Evolutionary conservation across 805 yeast species (phyloP), one percentile per base, ranked within the genome.

Genomic region (Candida silvatica): DNA sequence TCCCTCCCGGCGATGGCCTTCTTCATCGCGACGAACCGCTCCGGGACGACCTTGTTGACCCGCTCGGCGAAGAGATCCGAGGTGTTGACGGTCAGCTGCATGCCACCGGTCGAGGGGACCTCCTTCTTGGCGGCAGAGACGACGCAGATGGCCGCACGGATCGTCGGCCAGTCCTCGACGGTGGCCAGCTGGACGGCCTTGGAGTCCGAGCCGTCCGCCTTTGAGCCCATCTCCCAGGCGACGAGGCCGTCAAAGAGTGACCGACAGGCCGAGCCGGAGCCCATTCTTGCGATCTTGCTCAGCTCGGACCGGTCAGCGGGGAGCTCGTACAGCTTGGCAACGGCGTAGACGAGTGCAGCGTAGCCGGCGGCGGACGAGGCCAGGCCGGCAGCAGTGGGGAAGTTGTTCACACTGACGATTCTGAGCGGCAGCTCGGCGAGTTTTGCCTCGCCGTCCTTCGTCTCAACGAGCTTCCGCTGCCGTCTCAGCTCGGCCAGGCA

Each of bases 301-400:
- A 92, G 71, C 52, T 87, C 95, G 17, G 92, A 81, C 51, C 73
- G 67, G 41, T 81, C 73, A 52, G 83, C 82, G n/a, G 95, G 94
- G 40, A 92, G 74, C 58, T 83, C 59, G 63, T 80, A 92, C 39
- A 92, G 67, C 52, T 71, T 73, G 14, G 97, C 87, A 51, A 92
- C 75, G n/a, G 96, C 84, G 32, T 74, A 74, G 17, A 90, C 94
- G 41, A 92, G 69, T 7, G 98, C 98, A 24, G 98, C 96, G 60
- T 87, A 90, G 0, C 99, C 99, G 7, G 98, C 97, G 11, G 98
- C 98, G 4, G 95, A 82, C 1, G 96, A 86, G 0, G 98, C 98
- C 48, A 92, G 71, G 3, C 98, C 98, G 5, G 98, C 98, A 22
- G 98, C 98, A 18, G 99, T 92, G 35, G 99, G 99, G 69, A 92